A percentile compares a stretch with the other conserved stretches of the same genome.
Conservation (phyloP, 192 early-diverging fungal genomes). For the Backusella mclennaniae region DNA sequence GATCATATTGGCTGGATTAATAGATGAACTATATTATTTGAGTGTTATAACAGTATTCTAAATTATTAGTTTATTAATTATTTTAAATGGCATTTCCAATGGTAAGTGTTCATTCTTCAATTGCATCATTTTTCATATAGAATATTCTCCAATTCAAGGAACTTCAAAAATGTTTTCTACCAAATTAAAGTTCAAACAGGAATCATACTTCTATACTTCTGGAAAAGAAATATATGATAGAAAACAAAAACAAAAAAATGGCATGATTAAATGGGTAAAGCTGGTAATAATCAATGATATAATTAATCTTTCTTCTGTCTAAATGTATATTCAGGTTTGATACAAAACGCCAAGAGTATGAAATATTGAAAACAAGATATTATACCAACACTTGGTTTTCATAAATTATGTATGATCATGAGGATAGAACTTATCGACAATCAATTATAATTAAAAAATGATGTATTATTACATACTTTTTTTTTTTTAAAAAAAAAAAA, state of each 20-base stretch:
- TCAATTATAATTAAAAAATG: too few relatives aligned
- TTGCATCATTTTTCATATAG: neutral
- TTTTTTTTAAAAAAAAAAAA: neutral
- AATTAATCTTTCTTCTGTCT: neutral
- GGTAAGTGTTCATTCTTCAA: too few relatives aligned
- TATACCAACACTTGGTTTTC: neutral
- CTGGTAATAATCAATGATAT: neutral
- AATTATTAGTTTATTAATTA: neutral
- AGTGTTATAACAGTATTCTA: neutral
- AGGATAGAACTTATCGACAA: neutral
- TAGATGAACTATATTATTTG: too few relatives aligned
- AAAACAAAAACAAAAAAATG: neutral
- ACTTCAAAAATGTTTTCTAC: neutral
- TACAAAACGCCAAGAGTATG: neutral
- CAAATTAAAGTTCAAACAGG: neutral
- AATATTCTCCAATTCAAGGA: neutral
- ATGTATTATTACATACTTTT: neutral
- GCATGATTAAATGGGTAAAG: too few relatives aligned
- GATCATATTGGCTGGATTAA: too few relatives aligned
- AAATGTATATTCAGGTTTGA: neutral
- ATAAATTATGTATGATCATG: neutral
- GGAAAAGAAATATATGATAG: neutral
- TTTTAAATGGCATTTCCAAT: neutral
- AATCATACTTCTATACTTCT: neutral
- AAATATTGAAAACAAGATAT: neutral